Conservation (phyloP, 257 asterid species). For the Salvia miltiorrhiza region DNA sequence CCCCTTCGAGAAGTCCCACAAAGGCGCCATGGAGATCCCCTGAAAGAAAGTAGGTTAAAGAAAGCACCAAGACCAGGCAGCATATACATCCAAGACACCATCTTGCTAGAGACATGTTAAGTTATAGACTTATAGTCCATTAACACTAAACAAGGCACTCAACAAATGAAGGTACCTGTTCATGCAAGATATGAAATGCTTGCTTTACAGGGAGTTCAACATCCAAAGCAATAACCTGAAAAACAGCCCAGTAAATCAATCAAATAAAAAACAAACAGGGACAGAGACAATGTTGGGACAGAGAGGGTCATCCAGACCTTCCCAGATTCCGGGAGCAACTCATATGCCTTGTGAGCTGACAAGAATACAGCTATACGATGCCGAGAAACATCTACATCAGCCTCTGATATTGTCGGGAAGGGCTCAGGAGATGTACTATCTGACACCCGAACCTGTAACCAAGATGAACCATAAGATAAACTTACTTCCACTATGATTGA, state of each 20-base stretch:
- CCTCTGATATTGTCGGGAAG: conserved; percentile 56
- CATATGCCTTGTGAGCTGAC: conserved; percentile 81
- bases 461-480: neutral
- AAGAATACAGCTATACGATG: conserved; percentile 61
- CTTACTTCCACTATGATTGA: neutral
- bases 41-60: too few species aligned
- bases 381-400: conserved; percentile 63
- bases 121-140: neutral
- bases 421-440: conserved; percentile 54
- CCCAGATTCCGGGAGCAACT: conserved; percentile 88
- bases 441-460: conserved; percentile 58
- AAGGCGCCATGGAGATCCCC: conserved; percentile 84
- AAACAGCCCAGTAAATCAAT: conserved; percentile 11
- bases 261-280: conserved; percentile 9
- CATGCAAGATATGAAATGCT: conserved; percentile 81
- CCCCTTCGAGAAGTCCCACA: conserved; percentile 79
- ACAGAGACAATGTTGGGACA: conserved; percentile 6
- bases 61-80: conserved; percentile 8
- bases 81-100: conserved; percentile 8
- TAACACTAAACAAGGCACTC: neutral
- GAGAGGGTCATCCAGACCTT: conserved; percentile 48
- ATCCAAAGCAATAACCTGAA: conserved; percentile 86
- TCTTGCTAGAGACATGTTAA: neutral
- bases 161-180: conserved; percentile 55
- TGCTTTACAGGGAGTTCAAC: conserved; percentile 88